A percentile compares a stretch with the other conserved stretches of the same genome.
phyloP scores from a whole-genome alignment of 2,329 filamentous ascomycete species.

The Falciphora oryzae region DNA sequence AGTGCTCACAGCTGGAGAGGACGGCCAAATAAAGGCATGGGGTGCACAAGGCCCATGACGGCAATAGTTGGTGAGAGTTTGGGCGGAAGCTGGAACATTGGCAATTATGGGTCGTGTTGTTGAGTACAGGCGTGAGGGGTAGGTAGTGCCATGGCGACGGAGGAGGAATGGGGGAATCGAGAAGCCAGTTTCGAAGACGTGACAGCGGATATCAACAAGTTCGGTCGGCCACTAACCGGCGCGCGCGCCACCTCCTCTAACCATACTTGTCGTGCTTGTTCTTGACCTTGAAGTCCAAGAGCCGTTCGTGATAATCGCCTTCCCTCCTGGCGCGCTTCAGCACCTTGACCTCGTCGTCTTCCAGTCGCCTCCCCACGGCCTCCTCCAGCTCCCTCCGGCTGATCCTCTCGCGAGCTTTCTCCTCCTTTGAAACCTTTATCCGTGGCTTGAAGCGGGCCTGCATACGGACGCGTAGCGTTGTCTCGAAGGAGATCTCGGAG shows the following conservation, averaged over 20 bases:
- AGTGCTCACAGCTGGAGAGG: constrained; percentile 54
- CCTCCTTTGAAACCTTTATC: constrained; percentile 72
- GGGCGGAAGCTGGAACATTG: background rate
- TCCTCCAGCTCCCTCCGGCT: constrained; percentile 79
- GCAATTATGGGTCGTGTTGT: background rate
- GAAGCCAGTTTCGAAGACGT: background rate
- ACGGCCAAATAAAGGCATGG: constrained; percentile 54
- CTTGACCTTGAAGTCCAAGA: constrained; percentile 85
- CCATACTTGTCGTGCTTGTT: constrained; percentile 85
- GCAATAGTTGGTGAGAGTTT: background rate
- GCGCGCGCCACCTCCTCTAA: constrained; percentile 23
- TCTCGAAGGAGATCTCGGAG: constrained; percentile 59
- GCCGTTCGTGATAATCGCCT: constrained; percentile 81
- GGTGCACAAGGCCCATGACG: constrained; percentile 25
- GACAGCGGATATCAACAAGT: background rate
- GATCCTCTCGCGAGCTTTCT: constrained; percentile 79
- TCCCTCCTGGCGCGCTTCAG: constrained; percentile 79
- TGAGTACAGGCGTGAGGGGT: background rate
- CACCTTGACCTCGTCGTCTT: constrained; percentile 79
- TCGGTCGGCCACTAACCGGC: background rate
- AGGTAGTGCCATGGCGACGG: background rate
- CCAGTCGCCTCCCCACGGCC: constrained; percentile 66
- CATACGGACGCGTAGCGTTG: constrained; percentile 80
- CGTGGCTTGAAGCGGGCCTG: constrained; percentile 90
- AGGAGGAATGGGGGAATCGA: background rate